Evolutionary conservation across 495 filamentous ascomycete genomes (phyloP), one percentile per base, ranked within the genome.

Genomic region (Elaphomyces granulatus): DNA sequence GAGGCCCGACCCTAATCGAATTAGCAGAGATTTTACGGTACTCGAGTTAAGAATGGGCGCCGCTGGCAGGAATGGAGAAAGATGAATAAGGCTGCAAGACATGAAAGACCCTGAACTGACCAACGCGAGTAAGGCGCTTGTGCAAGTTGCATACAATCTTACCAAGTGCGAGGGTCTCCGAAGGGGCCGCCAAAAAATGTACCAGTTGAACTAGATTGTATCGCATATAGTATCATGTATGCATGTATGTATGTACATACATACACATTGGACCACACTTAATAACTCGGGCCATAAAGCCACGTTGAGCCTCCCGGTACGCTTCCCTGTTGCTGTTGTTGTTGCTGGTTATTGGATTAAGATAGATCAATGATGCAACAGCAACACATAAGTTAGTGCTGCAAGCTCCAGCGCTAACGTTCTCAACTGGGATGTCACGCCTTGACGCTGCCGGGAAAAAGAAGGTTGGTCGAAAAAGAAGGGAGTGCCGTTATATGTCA

Each of bases 61-160:
- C 23, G 6, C 12, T 28, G 6, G 23, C 6, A 12, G 23, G 6
- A 12, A 6, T 28, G 12, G 18, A 19, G 36, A 50, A 50, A 45
- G 41, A 42, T 26, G 36, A 45, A 20, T 20, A 28, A 12, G 23
- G 23, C 23, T 28, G 23, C 23, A 6, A 6, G 23, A 28, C 23
- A 28, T 28, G 6, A 6, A 6, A 28, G n/a, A 28, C 23, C 23
- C 23, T 28, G 6, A 6, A 6, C 23, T 6, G 23, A 28, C 23
- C 6, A 12, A 12, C 23, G 12, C 12, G 23, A 28, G 6, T 12
- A 12, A 28, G 12, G 6, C 23, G 6, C 6, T 28, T 12, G 6
- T 6, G 12, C 12, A 28, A n/a, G n/a, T n/a, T n/a, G n/a, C n/a
- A n/a, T n/a, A n/a, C n/a, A n/a, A n/a, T n/a, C n/a, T n/a, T n/a